These are phyloP conservation scores for Senna tora DNA, from an alignment of 306 rosid species.

Conservation along the genomic window DNA sequence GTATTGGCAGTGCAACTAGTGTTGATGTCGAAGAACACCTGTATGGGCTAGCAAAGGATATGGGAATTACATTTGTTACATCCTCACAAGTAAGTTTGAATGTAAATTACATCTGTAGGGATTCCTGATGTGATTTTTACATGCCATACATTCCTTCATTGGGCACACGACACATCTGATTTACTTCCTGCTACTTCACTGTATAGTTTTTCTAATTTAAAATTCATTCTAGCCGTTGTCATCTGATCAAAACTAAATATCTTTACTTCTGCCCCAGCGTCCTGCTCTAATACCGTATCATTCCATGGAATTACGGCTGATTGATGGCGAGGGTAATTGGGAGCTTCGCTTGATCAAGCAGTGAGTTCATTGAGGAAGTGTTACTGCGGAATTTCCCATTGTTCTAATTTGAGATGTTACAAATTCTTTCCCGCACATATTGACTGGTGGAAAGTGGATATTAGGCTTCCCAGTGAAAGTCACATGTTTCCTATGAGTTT, in stretches of 20 bases:
- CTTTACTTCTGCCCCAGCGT: conserved; percentile 57
- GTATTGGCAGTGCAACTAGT: conserved; percentile 83
- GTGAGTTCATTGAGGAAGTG: conserved; percentile 38
- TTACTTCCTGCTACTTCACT: conserved; percentile 24
- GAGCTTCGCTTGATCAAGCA: conserved; percentile 80
- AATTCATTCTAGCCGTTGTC: neutral
- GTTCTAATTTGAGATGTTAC: conserved; percentile 38
- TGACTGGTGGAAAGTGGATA: conserved; percentile 32
- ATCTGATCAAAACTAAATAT: conserved; percentile 34
- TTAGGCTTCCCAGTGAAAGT: conserved; percentile 29
- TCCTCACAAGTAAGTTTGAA: conserved; percentile 85
- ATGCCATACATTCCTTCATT: conserved; percentile 20
- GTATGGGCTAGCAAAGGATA: conserved; percentile 78
- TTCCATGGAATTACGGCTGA: conserved; percentile 77
- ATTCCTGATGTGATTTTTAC: conserved; percentile 12
- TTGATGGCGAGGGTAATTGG: conserved; percentile 99
- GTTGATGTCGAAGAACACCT: conserved; percentile 97
- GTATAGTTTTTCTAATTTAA: conserved; percentile 17
- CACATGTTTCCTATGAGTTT: conserved; percentile 12
- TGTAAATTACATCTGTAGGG: conserved; percentile 16
- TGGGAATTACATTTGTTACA: conserved; percentile 90
- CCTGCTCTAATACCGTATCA: conserved; percentile 97
- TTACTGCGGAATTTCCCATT: conserved; percentile 29
- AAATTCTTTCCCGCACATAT: conserved; percentile 29
- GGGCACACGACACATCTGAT: neutral